These are phyloP conservation scores for Cudoniella acicularis DNA, from an alignment of 495 filamentous ascomycete genomes.

Conservation along the genomic window DNA sequence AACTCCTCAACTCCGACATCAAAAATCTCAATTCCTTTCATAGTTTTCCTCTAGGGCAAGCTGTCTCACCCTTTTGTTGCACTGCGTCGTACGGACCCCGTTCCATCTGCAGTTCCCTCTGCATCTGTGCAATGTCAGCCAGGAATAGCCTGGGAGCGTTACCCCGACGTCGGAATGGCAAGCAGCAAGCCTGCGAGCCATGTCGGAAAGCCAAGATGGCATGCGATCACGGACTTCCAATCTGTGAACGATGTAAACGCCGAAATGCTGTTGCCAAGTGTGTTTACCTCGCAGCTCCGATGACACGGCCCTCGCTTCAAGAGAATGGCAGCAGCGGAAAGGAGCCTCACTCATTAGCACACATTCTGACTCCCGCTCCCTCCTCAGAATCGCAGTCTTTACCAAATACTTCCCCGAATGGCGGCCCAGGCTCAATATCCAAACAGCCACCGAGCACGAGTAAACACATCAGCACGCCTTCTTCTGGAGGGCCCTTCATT, in stretches of 20 bases:
- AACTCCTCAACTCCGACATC: background rate
- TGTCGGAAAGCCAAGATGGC: constrained; percentile 50
- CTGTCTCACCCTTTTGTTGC: no score
- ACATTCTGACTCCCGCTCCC: background rate
- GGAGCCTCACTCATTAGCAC: background rate
- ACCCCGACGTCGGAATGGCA: constrained; percentile 40
- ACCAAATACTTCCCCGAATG: background rate
- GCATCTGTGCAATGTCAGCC: background rate
- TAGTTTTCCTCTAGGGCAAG: no score
- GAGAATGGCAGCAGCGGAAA: background rate
- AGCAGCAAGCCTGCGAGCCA: constrained; percentile 47
- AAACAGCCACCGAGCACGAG: background rate
- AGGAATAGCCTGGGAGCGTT: background rate
- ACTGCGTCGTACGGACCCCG: no score
- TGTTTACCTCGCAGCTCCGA: constrained; percentile 23
- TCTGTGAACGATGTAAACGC: constrained; percentile 38
- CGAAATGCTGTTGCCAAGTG: constrained; percentile 32
- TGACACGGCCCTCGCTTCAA: constrained; percentile 11
- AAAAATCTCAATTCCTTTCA: no score
- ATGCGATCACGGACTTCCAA: constrained; percentile 44
- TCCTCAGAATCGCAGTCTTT: background rate
- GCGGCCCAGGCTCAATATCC: background rate
- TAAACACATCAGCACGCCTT: background rate
- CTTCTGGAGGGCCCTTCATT: constrained; percentile 10
- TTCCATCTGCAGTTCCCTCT: no score